Base-by-base conservation (phyloP, 192 early-diverging fungal genomes). In the Bifiguratus adelaidae region DNA sequence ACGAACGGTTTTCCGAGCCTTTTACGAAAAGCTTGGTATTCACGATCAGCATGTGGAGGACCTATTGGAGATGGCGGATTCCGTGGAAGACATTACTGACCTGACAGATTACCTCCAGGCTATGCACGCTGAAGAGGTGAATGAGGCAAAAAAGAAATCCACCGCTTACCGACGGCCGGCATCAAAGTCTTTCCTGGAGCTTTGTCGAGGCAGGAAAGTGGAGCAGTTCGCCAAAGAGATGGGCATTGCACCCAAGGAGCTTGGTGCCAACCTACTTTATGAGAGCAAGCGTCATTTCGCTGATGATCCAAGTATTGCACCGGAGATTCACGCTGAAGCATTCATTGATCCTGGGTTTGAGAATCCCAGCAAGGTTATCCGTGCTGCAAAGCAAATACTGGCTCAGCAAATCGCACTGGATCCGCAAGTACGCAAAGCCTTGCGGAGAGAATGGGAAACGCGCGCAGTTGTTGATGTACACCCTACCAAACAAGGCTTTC, bases 401-500 rank as follows among this genome's bases (percentile, higher is more conserved):
- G 75, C 86, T 0, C 75, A 82, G 22, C 79, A 86, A 53, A 74
- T 98, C 20, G 81, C 82, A 1, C 67, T 71, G 5, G 86, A 95
- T 55, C 91, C 91, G 12, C 80, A 73, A 49, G 63, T 96, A 12
- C 71, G 89, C 7, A 78, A 76, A 8, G 82, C 80, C 38, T 67
- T 94, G 33, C 81, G 92, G 16, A 53, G 62, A 24, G 77, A 83
- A 23, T 92, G 81, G 63, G 70, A 73, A 44, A 55, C 59, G 15
- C 63, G 82, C 44, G 88, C 82, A 24, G 70, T 74, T 22, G 71
- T 94, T 8, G 68, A 71, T 19, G 82, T 89, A 20, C 73, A 62
- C 20, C 88, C 92, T 1, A 98, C 92, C 2, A 81, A 83, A 25
- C 82, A 81, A 44, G 95, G 92, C 0, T 52, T 66, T 20, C 66